Conservation (phyloP, 805 yeast species). For the Ogataea minuta region DNA sequence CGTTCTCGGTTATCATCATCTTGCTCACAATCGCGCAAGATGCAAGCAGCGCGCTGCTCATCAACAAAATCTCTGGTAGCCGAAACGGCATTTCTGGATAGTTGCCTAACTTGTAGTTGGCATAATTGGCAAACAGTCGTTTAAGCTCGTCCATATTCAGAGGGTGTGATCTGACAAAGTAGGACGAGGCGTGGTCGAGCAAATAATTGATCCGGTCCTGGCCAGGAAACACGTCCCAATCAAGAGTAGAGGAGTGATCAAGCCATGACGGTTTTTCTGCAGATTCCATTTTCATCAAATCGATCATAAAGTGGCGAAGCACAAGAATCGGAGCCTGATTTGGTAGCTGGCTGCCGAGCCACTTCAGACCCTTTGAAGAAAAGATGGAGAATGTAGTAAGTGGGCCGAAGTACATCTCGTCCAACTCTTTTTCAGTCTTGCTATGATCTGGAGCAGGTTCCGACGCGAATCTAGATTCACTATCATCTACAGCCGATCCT, state of each 20-base stretch:
- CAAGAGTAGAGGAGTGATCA: neutral
- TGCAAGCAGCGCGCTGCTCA: constrained; percentile 31
- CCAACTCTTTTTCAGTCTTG: constrained; percentile 19
- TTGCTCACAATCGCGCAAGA: constrained; percentile 15
- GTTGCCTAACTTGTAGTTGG: constrained; percentile 27
- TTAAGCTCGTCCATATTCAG: constrained; percentile 6
- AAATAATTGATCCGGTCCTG: neutral
- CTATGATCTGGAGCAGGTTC: constrained; percentile 2
- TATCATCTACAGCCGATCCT: too few relatives aligned
- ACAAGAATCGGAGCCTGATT: constrained; percentile 4
- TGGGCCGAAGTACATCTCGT: constrained; percentile 22
- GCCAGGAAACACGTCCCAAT: constrained; percentile 3
- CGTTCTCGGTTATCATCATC: constrained; percentile 1
- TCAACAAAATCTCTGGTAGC: constrained; percentile 33
- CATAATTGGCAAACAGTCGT: constrained; percentile 15
- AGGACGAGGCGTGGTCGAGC: neutral
- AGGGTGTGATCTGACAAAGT: neutral
- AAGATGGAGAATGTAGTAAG: constrained; percentile 40
- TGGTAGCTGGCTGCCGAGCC: constrained; percentile 34
- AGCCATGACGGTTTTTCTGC: neutral
- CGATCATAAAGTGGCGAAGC: neutral
- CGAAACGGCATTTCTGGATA: constrained; percentile 25
- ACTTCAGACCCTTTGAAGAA: constrained; percentile 39
- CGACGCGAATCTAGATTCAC: too few relatives aligned
- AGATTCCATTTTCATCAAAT: neutral